phyloP scores from a whole-genome alignment of 495 filamentous ascomycete genomes.

The Margaritispora aquatica region DNA sequence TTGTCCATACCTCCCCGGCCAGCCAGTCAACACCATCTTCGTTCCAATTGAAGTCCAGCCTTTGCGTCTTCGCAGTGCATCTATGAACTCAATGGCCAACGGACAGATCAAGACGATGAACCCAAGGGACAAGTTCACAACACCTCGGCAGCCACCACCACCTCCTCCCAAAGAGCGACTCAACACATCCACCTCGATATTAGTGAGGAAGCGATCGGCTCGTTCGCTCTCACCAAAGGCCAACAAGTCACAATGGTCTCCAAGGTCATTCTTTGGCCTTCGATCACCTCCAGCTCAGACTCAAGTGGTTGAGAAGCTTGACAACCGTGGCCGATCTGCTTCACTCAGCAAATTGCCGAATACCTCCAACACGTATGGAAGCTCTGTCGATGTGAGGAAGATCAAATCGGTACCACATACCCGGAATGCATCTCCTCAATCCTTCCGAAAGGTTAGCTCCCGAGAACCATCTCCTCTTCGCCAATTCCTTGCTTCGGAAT shows the following conservation, averaged over 20 bases:
- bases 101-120: conserved; percentile 65
- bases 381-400: neutral
- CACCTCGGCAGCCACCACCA: conserved; percentile 51
- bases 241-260: conserved; percentile 19
- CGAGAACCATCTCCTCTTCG: conserved; percentile 28
- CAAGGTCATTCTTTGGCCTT: conserved; percentile 19
- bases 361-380: neutral
- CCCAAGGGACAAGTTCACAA: conserved; percentile 67
- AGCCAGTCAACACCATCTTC: conserved; percentile 74
- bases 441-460: conserved; percentile 9
- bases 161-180: conserved; percentile 34
- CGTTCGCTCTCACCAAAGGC: conserved; percentile 40
- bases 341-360: conserved; percentile 10
- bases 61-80: conserved; percentile 43
- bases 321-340: conserved; percentile 15
- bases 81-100: conserved; percentile 39
- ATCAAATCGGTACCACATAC: conserved; percentile 7
- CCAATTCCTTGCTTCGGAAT: conserved; percentile 36
- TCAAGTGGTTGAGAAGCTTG: conserved; percentile 7
- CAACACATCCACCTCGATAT: conserved; percentile 49
- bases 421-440: conserved; percentile 12
- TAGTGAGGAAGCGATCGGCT: conserved; percentile 39
- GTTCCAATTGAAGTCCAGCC: conserved; percentile 64
- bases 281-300: conserved; percentile 1
- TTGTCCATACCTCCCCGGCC: conserved; percentile 85